Percentiles rank a stretch among this genome's conserved stretches.
Evolutionary conservation across 305 asterid genomes (phyloP).

Genomic region (Rubia tinctorum): DNA sequence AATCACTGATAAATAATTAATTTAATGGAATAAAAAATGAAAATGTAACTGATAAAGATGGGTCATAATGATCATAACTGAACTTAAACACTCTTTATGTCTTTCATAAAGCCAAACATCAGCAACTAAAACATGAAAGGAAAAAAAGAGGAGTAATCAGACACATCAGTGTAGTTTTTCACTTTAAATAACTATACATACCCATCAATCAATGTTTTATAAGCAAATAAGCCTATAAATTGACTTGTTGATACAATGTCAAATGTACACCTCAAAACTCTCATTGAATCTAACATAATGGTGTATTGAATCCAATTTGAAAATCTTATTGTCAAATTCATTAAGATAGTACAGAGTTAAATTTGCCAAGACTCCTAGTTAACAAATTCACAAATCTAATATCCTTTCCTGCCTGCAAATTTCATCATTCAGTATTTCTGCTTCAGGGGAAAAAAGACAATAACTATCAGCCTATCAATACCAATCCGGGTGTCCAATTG

Average conservation of each 20-base stretch:
- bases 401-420: no score
- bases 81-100: not conserved
- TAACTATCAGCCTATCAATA: no score
- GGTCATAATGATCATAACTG: conserved; percentile 5
- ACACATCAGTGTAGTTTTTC: not conserved
- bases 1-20: conserved; percentile 17
- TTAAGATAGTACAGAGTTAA: conserved; percentile 66
- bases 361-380: conserved; percentile 14
- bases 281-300: conserved; percentile 19
- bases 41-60: conserved; percentile 13
- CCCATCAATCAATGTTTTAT: conserved; percentile 17
- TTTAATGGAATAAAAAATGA: not conserved
- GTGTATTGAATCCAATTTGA: conserved; percentile 13
- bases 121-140: conserved; percentile 4
- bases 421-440: no score
- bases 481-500: no score
- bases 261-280: conserved; percentile 24
- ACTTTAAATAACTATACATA: conserved; percentile 20
- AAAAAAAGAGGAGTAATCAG: conserved; percentile 4
- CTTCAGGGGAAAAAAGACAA: no score
- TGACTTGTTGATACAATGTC: conserved; percentile 34
- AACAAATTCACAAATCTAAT: no score
- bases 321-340: conserved; percentile 46
- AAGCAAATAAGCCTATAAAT: conserved; percentile 30
- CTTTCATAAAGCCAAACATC: conserved; percentile 11